Evolutionary conservation across 352 stramenopile species (phyloP).

Genomic region (Phytophthora cryptogea): DNA sequence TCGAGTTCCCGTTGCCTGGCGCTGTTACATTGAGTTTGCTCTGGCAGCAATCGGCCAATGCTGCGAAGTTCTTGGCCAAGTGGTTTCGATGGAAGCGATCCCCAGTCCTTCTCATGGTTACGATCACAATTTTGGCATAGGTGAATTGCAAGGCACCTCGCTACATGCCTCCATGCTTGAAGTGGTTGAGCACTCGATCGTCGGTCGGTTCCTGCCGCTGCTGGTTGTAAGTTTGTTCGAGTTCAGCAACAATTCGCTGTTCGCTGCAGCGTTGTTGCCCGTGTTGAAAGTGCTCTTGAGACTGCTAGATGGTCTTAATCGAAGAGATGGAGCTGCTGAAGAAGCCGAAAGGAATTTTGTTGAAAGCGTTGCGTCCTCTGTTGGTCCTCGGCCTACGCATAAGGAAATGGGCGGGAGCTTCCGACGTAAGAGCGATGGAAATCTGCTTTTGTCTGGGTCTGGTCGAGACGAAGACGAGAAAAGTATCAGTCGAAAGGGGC

Average conservation of each 20-base stretch:
- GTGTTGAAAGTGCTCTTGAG: constrained; percentile 47
- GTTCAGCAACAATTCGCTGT: constrained; percentile 60
- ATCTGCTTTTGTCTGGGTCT: constrained; percentile 3
- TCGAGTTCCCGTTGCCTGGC: constrained; percentile 42
- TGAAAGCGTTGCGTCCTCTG: constrained; percentile 20
- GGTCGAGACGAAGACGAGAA: constrained; percentile 14
- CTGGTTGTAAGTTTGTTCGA: constrained; percentile 60
- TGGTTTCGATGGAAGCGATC: constrained; percentile 25
- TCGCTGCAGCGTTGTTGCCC: constrained; percentile 54
- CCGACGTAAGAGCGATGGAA: constrained; percentile 23
- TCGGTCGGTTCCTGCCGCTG: constrained; percentile 59
- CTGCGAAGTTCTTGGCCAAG: constrained; percentile 40
- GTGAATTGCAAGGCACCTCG: neutral
- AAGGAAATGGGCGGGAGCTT: constrained; percentile 19
- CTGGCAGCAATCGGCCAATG: constrained; percentile 31
- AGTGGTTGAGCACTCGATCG: constrained; percentile 45
- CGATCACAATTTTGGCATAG: neutral
- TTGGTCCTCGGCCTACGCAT: constrained; percentile 1
- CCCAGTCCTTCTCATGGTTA: constrained; percentile 37
- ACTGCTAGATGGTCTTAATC: constrained; percentile 58
- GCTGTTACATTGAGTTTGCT: constrained; percentile 54
- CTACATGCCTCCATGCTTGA: constrained; percentile 21
- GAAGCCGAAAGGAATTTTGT: constrained; percentile 37
- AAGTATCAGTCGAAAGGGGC: neutral
- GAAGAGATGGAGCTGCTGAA: constrained; percentile 11